Evolutionary conservation across 1,284 basidiomycete genomes (phyloP), one percentile per base, ranked within the genome.

Genomic region (Taiwanofungus camphoratus): DNA sequence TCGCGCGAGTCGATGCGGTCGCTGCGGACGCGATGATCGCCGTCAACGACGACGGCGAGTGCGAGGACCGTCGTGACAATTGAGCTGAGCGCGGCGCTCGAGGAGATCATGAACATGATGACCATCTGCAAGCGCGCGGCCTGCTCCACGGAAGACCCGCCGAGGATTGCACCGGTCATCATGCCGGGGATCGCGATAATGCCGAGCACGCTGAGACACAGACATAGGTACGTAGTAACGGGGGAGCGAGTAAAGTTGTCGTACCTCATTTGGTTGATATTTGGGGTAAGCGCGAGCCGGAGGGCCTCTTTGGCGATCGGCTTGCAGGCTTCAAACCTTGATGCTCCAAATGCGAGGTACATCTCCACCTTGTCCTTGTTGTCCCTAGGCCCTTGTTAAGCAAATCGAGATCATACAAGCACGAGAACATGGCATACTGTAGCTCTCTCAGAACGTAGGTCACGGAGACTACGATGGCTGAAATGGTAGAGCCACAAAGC

Each of bases 101-200:
- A 82, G 2, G 82, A 81, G 42, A 92, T 88, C 83, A 92, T 88
- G 64, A 92, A 92, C 80, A 91, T 88, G 65, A 92, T 89, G 46
- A 92, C 81, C 83, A 90, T 91, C 57, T 92, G 90, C 8, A 92
- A 65, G 39, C 81, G 78, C 1, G 87, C 87, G 0, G 90, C 90
- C 63, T 91, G 87, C 36, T 87, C 74, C 38, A 92, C 87, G 22
- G 81, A 82, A 24, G 86, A 78, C 0, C 89, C 90, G 18, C 87
- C 90, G 13, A 92, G 78, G 50, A 92, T 86, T 1, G 89, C 87
- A 53, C 90, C 89, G 0, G 87, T 91, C 87, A 92, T 91, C 86
- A 90, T 90, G 1, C 85, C 73, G 1, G 82, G 82, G 42, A 82
- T 83, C 9, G 77, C 64, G 45, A 92, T 90, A 40, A 91, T 80